Conservation (phyloP, 2,329 filamentous ascomycete genomes). For the Aspergillaceae sp. region DNA sequence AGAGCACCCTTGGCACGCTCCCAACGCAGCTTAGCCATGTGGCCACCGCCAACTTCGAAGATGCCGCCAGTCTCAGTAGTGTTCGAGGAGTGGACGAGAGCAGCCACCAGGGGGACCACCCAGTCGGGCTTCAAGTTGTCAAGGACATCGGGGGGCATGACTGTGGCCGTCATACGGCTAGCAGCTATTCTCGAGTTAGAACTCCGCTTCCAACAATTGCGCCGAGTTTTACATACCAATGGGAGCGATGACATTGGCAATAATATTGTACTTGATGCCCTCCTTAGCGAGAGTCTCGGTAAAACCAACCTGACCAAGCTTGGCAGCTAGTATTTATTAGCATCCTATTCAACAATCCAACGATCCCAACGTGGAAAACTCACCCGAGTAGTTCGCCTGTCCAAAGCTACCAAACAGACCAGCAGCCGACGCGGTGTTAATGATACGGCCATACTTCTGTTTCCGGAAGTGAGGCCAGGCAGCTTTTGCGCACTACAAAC, state of each 20-base stretch:
- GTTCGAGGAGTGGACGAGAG: constrained; percentile 78
- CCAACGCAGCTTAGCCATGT: constrained; percentile 90
- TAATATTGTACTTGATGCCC: constrained; percentile 94
- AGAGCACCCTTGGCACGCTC: constrained; percentile 83
- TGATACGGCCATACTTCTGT: constrained; percentile 94
- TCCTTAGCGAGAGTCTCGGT: constrained; percentile 97
- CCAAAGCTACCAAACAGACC: constrained; percentile 94
- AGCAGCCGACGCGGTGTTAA: constrained; percentile 94
- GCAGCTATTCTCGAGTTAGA: constrained; percentile 50
- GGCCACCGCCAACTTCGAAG: constrained; percentile 88
- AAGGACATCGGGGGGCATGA: constrained; percentile 91
- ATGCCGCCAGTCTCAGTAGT: constrained; percentile 75
- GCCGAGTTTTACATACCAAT: constrained; percentile 43
- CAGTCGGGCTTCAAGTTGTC: constrained; percentile 82
- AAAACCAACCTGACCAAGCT: constrained; percentile 91
- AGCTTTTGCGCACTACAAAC: constrained; percentile 62
- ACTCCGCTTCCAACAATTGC: not conserved
- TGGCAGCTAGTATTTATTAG: constrained; percentile 57
- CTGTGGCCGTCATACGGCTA: constrained; percentile 87
- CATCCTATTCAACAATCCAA: constrained; percentile 3
- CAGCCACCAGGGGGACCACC: constrained; percentile 87
- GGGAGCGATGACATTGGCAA: constrained; percentile 89
- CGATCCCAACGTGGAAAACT: constrained; percentile 10
- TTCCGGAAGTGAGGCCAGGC: constrained; percentile 98
- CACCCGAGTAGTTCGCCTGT: constrained; percentile 86